Evolutionary conservation across 2,329 filamentous ascomycete species (phyloP).

Genomic region (Rutstroemia sp.): DNA sequence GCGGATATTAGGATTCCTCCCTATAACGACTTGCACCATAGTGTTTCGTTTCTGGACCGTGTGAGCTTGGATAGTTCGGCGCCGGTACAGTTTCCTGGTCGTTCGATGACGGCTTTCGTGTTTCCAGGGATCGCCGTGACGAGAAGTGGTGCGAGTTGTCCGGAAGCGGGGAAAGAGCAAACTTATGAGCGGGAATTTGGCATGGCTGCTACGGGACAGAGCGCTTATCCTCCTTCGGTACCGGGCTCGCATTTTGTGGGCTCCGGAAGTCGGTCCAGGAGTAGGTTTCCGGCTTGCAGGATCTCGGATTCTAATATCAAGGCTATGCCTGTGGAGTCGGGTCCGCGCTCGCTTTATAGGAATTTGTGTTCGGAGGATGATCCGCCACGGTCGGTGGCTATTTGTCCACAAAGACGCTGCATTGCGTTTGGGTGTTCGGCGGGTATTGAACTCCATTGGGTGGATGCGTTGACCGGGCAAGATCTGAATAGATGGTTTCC

Average conservation of each 20-base stretch:
- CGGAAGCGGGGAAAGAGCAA: conserved; percentile 12
- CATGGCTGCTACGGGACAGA: conserved; percentile 7
- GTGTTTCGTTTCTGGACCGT: conserved; percentile 19
- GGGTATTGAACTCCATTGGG: conserved; percentile 57
- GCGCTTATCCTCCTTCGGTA: conserved; percentile 10
- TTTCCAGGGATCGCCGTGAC: conserved; percentile 22
- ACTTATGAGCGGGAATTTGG: conserved; percentile 14
- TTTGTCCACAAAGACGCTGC: conserved; percentile 57
- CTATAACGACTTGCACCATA: not conserved
- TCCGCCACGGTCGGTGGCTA: conserved; percentile 55
- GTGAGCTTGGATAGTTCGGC: conserved; percentile 21
- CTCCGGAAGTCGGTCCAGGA: conserved; percentile 3
- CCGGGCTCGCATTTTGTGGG: conserved; percentile 6
- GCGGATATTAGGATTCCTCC: not conserved
- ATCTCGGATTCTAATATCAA: not conserved
- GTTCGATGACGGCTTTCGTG: conserved; percentile 14
- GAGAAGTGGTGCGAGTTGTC: conserved; percentile 2
- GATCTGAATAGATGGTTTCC: conserved; percentile 49
- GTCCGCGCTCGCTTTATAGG: conserved; percentile 31
- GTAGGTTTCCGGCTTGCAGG: conserved; percentile 8
- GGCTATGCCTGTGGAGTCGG: conserved; percentile 28
- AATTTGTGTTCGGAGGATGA: conserved; percentile 54
- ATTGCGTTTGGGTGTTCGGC: conserved; percentile 58
- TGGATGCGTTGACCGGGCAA: conserved; percentile 39
- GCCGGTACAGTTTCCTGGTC: conserved; percentile 5